These are phyloP conservation scores for Apium graveolens DNA, from an alignment of 129 eudicot genomes.

Conservation along the genomic window DNA sequence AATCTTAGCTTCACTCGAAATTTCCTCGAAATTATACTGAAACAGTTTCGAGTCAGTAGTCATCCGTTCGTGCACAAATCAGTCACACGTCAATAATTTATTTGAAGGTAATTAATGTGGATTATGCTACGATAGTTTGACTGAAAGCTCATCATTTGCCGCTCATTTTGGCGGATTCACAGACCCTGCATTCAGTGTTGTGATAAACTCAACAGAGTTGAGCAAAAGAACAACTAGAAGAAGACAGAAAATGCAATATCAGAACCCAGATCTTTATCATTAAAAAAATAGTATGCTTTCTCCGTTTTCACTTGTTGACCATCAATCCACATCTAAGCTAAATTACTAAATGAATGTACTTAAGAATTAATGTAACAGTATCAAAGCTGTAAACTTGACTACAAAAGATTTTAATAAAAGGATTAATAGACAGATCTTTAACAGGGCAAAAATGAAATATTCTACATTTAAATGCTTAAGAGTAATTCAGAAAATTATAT, in stretches of 20 bases:
- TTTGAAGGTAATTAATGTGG: background rate
- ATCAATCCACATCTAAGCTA: background rate
- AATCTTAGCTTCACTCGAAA: background rate
- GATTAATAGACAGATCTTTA: no score
- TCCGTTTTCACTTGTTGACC: background rate
- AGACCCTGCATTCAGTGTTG: conserved; percentile 11
- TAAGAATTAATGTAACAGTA: no score
- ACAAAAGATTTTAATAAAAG: background rate
- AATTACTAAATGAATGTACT: background rate
- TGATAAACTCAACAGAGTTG: background rate
- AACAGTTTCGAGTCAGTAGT: background rate
- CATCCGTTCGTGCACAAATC: background rate
- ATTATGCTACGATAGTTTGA: background rate
- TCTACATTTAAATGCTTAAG: no score
- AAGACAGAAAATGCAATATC: conserved; percentile 18
- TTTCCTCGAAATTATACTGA: background rate
- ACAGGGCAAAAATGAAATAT: no score
- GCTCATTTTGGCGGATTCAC: conserved; percentile 21
- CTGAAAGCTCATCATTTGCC: background rate
- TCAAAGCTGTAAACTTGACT: background rate
- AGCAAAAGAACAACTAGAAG: conserved; percentile 1
- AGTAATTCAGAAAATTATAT: background rate
- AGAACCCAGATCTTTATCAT: background rate
- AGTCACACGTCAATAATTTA: background rate
- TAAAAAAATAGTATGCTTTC: no score